phyloP scores from a whole-genome alignment of 2,329 filamentous ascomycete species.

The Aspergillus clavatus region DNA sequence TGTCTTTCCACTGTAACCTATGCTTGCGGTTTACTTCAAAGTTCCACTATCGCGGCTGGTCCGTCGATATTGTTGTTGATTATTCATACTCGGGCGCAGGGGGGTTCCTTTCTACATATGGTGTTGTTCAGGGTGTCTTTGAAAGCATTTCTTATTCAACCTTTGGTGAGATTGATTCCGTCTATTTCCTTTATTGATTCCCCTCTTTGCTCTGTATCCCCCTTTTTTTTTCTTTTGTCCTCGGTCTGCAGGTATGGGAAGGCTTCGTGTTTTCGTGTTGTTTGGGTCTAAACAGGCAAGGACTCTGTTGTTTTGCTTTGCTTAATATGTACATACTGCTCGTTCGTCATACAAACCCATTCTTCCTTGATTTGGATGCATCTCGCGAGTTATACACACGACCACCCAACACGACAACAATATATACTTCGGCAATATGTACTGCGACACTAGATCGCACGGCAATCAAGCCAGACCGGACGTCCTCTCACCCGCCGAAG shows the following conservation, averaged over 20 bases:
- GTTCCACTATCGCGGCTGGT: neutral
- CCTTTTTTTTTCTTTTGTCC: neutral
- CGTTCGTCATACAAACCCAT: too few species aligned
- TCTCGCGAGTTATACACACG: too few species aligned
- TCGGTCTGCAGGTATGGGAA: neutral
- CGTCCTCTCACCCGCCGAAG: conserved; percentile 17
- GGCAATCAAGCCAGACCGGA: neutral
- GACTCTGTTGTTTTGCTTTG: too few species aligned
- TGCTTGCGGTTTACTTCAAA: neutral
- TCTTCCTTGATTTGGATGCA: too few species aligned
- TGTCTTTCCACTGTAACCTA: neutral
- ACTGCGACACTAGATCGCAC: neutral
- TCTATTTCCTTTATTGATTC: neutral
- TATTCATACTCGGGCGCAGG: neutral
- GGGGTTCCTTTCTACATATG: neutral
- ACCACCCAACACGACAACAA: too few species aligned
- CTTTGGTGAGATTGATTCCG: neutral
- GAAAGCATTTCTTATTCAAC: neutral
- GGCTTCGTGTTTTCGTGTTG: neutral
- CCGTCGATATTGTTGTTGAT: neutral
- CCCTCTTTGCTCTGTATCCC: neutral
- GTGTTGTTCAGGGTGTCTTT: neutral
- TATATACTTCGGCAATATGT: neutral
- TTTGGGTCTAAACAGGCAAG: neutral
- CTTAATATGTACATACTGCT: too few species aligned